Conservation (phyloP, 1,139 yeast species). For the Meyerozyma guilliermondii region DNA sequence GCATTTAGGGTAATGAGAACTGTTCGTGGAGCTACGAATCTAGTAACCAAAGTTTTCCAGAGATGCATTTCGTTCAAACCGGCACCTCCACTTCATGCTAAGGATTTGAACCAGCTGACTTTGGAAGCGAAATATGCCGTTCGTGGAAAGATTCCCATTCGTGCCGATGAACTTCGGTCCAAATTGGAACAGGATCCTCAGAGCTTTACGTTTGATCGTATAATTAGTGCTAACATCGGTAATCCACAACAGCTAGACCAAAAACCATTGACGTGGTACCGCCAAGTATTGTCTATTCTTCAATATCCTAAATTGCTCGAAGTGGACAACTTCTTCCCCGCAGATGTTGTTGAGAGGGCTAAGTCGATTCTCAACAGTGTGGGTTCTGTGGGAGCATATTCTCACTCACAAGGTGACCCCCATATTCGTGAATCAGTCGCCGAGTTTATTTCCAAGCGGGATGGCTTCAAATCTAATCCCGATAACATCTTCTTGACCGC, state of each 20-base stretch:
- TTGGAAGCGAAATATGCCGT: slow-evolving; percentile 92
- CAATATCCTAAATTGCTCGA: slow-evolving; percentile 74
- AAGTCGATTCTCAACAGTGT: slow-evolving; percentile 49
- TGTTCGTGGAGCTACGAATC: background rate
- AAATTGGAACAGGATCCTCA: slow-evolving; percentile 42
- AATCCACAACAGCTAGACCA: slow-evolving; percentile 97
- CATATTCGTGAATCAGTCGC: slow-evolving; percentile 75
- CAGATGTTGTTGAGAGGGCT: slow-evolving; percentile 75
- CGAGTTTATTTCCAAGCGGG: slow-evolving; percentile 67
- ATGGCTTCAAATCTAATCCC: slow-evolving; percentile 57
- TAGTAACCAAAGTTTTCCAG: background rate
- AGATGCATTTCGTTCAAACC: slow-evolving; percentile 8
- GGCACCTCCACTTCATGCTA: slow-evolving; percentile 17
- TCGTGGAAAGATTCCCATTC: slow-evolving; percentile 86
- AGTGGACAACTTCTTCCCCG: slow-evolving; percentile 42
- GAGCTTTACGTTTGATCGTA: slow-evolving; percentile 69
- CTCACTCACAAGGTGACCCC: slow-evolving; percentile 84
- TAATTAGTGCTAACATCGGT: slow-evolving; percentile 90
- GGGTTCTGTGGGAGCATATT: slow-evolving; percentile 91
- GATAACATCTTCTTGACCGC: slow-evolving; percentile 77
- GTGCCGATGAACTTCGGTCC: slow-evolving; percentile 77
- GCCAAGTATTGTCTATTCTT: slow-evolving; percentile 80
- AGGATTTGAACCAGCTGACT: slow-evolving; percentile 68
- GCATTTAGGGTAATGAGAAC: background rate
- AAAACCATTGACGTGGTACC: slow-evolving; percentile 88